Conservation (phyloP, 352 stramenopile genomes). For the Phytophthora pluvialis region DNA sequence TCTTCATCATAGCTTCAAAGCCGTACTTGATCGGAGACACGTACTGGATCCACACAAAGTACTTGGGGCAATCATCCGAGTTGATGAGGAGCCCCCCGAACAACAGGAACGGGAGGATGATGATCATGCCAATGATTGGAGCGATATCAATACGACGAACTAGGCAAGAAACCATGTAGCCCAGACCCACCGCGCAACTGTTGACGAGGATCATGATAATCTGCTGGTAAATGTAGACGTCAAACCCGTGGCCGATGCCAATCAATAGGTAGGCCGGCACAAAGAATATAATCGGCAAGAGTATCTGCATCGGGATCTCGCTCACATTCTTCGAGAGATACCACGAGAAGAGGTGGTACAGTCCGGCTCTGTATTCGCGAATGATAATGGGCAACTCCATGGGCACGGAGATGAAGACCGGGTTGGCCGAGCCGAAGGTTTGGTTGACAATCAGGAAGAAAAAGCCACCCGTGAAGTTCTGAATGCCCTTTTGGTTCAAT, state of each 20-base stretch:
- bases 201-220: conserved; percentile 44
- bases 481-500: conserved; percentile 39
- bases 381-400: conserved; percentile 48
- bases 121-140: no score
- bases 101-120: no score
- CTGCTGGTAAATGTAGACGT: conserved; percentile 39
- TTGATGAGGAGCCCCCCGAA: no score
- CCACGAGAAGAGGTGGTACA: conserved; percentile 45
- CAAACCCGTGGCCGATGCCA: conserved; percentile 38
- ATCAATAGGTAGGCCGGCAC: conserved; percentile 43
- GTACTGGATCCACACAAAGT: no score
- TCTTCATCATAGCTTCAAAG: no score
- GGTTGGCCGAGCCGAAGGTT: conserved; percentile 37
- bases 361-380: conserved; percentile 39
- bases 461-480: conserved; percentile 45
- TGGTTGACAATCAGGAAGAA: conserved; percentile 53
- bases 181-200: conserved; percentile 39
- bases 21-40: no score
- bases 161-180: conserved; percentile 42
- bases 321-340: conserved; percentile 56
- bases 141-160: no score
- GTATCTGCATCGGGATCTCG: conserved; percentile 46
- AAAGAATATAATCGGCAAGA: conserved; percentile 46
- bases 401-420: conserved; percentile 42
- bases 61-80: no score